phyloP scores from a whole-genome alignment of 2,329 filamentous ascomycete genomes.

The Pestalotiopsis sp. region DNA sequence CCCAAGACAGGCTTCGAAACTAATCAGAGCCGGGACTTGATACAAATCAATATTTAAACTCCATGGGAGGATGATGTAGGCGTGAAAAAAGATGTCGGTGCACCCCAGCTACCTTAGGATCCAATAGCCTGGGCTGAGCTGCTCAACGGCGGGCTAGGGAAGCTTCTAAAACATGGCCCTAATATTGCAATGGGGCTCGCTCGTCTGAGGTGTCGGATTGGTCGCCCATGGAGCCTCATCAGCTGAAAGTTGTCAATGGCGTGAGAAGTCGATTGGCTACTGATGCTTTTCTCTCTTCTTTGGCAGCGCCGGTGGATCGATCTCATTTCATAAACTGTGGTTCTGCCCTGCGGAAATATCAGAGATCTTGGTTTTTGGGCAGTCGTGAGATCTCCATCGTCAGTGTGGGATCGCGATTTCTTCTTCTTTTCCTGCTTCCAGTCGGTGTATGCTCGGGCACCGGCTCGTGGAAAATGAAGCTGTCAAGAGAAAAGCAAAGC shows the following conservation, averaged over 20 bases:
- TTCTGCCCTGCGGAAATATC: background rate
- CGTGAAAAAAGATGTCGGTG: background rate
- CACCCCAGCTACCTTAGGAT: slow-evolving; percentile 1
- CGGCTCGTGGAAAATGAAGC: background rate
- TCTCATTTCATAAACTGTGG: background rate
- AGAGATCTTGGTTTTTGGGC: background rate
- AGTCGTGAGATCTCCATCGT: background rate
- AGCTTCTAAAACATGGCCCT: slow-evolving; percentile 1
- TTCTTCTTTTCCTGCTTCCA: background rate
- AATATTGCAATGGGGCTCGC: slow-evolving; percentile 10
- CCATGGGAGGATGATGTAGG: background rate
- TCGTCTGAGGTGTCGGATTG: slow-evolving; percentile 1
- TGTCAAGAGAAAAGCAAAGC: background rate
- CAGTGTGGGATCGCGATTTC: background rate
- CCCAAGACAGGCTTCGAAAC: background rate
- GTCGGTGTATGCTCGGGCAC: background rate
- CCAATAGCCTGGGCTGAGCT: slow-evolving; percentile 6
- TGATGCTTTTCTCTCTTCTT: background rate
- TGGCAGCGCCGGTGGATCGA: background rate
- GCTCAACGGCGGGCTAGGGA: background rate
- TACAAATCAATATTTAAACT: slow-evolving; percentile 7
- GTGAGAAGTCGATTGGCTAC: background rate
- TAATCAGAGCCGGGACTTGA: slow-evolving; percentile 1
- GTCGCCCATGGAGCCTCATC: background rate
- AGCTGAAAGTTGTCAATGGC: slow-evolving; percentile 1